Percentiles rank a stretch among this genome's conserved stretches.
Evolutionary conservation across 2,329 filamentous ascomycete species (phyloP).

Genomic region (Pseudogymnoascus sp.): DNA sequence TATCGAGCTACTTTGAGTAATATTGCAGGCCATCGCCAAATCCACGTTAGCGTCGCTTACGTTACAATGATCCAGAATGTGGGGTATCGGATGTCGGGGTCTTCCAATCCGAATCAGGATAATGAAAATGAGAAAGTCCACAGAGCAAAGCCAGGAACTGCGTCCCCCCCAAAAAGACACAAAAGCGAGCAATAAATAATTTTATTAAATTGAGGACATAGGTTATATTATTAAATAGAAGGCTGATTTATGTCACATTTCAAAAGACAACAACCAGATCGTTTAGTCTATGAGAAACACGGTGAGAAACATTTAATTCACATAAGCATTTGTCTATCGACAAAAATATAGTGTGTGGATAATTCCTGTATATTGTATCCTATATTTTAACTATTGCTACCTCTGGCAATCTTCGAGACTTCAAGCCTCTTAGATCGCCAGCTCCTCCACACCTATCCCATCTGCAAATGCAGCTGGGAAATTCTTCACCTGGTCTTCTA

Average conservation of each 20-base stretch:
- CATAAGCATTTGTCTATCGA: background rate
- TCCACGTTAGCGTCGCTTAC: constrained; percentile 5
- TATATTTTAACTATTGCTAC: constrained; percentile 6
- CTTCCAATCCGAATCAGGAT: background rate
- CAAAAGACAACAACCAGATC: background rate
- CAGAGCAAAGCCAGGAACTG: background rate
- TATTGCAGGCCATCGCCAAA: constrained; percentile 7
- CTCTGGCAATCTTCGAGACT: constrained; percentile 1
- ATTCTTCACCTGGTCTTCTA: constrained; percentile 80
- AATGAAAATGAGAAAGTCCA: background rate
- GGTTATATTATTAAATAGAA: background rate
- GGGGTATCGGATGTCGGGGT: background rate
- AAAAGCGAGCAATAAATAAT: background rate
- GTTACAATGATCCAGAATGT: background rate
- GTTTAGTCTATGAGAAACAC: background rate
- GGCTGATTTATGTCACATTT: background rate
- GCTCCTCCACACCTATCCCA: background rate
- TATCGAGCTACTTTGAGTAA: background rate
- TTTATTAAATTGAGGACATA: background rate
- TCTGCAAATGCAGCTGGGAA: constrained; percentile 83
- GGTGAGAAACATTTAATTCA: background rate
- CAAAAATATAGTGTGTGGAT: background rate
- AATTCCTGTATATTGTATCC: background rate
- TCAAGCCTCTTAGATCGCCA: background rate
- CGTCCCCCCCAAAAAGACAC: background rate